Conservation (phyloP, 139 green algal genomes). For the Closterium sp. region DNA sequence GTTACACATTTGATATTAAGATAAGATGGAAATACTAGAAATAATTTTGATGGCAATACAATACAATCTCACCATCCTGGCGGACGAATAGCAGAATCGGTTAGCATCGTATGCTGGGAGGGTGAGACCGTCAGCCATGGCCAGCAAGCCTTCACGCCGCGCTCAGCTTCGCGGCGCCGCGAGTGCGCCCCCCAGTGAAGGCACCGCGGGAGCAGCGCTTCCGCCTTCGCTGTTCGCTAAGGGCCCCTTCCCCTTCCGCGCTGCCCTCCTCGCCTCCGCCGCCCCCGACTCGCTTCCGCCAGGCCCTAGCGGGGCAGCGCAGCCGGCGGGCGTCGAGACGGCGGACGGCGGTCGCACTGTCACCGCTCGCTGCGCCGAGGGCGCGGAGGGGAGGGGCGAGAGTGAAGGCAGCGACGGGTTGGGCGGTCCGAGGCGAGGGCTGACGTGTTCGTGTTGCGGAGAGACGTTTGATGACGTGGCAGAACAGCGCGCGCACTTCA, state of each 20-base stretch:
- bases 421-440: background rate
- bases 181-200: background rate
- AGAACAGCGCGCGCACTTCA: conserved; percentile 30
- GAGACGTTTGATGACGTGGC: conserved; percentile 1
- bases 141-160: background rate
- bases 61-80: too few species aligned
- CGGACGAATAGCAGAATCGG: too few species aligned
- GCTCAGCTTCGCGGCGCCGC: background rate
- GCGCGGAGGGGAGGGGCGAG: too few species aligned
- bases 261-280: background rate
- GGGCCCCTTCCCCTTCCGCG: background rate
- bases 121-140: background rate
- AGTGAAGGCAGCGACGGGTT: background rate
- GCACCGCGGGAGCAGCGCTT: conserved; percentile 1
- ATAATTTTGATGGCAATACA: too few species aligned
- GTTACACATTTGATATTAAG: too few species aligned
- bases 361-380: background rate
- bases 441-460: conserved; percentile 17
- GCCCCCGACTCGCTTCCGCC: background rate
- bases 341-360: background rate
- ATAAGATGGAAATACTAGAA: too few species aligned
- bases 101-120: too few species aligned
- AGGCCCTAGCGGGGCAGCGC: background rate
- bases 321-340: background rate
- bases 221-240: background rate